Base-by-base conservation (phyloP, 352 stramenopile genomes). In the Albugo candida region DNA sequence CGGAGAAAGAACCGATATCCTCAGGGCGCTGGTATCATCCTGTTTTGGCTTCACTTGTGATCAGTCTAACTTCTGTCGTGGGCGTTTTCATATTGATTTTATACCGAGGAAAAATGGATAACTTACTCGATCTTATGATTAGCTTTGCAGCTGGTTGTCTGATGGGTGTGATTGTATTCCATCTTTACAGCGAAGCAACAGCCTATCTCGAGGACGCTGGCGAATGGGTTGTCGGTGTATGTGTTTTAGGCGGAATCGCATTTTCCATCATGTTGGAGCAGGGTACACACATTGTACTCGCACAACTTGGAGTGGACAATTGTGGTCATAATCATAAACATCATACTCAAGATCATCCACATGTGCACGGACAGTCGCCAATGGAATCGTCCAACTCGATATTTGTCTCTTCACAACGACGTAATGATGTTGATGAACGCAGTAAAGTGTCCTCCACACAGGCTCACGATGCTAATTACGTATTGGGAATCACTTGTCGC, bases 161-260 rank as follows among this genome's bases (percentile, higher is more conserved):
- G 44, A 36, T 70, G 11, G 61, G 55, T 13, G 61, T 70, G 46
- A 55, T 63, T 4, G 55, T 62, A 12, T 70, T 70, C 40, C 61
- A 66, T 48, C 43, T 70, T 41, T 64, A 62, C 20, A 58, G 53
- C 4, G 61, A 70, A 54, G 56, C 58, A 5, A 52, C 56, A 6
- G 50, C 48, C 43, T 64, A 70, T 47, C 13, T 66, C 11, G 47
- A 20, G 0, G 56, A 59, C 42, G 11, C 56, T n/a, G 53, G 51
- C 13, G 53, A 64, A 20, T 67, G 60, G 60, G 46, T 67, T 45
- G 55, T 54, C 36, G 60, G 60, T 13, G 47, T 48, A 2, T 64
- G 49, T 17, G 60, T 67, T 5, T 49, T 67, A 6, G 41, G 47
- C 1, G 60, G 60, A 17, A 57, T 67, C 39, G 49, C 49, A 2